Base-by-base conservation (phyloP, 495 filamentous ascomycete genomes). In the Clohesyomyces aquaticus region DNA sequence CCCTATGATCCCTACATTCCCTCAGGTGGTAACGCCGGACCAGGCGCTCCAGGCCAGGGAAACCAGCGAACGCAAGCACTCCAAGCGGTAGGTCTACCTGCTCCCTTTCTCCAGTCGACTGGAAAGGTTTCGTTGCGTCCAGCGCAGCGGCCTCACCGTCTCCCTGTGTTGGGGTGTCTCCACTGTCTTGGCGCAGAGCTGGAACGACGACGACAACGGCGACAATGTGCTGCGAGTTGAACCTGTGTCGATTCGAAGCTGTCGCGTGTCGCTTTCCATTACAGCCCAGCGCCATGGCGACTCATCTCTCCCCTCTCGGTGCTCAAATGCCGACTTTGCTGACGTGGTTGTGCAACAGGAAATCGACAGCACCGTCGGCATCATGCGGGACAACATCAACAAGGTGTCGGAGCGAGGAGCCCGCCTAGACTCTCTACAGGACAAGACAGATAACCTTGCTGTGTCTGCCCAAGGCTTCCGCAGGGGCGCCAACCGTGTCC, bases 1-100 rank as follows among this genome's bases (percentile, higher is more conserved):
- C 91, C 91, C 56, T 96, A 96, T 77, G 91, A 96, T 74, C 91
- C 91, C 46, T 96, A 95, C 78, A 93, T 94, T 73, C 91, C 91
- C 65, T 83, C 83, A 65, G 86, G 83, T 25, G 52, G 61, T 73
- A 77, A 76, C 61, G 76, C 74, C 51, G 72, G 76, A 49, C 78
- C 76, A 53, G 81, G 78, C 61, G 83, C 77, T 70, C 76, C 74
- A 55, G 78, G 79, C 64, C 82, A 83, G 67, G 83, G 85, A 66
- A 84, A 88, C 73, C 81, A 84, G 68, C 81, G 86, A 72, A 90
- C 87, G 49, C 82, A 84, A 35, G 84, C 86, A 59, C 83, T 96
- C 68, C 89, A 95, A 81, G 85, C 85, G 79, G 91, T 96, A 83
- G 77, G 91, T 87, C 46, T 45, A 50, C 45, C 66, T 41, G 23